These are phyloP conservation scores for Stemphylium vesicarium DNA, from an alignment of 2,329 filamentous ascomycete genomes.

Conservation along the genomic window DNA sequence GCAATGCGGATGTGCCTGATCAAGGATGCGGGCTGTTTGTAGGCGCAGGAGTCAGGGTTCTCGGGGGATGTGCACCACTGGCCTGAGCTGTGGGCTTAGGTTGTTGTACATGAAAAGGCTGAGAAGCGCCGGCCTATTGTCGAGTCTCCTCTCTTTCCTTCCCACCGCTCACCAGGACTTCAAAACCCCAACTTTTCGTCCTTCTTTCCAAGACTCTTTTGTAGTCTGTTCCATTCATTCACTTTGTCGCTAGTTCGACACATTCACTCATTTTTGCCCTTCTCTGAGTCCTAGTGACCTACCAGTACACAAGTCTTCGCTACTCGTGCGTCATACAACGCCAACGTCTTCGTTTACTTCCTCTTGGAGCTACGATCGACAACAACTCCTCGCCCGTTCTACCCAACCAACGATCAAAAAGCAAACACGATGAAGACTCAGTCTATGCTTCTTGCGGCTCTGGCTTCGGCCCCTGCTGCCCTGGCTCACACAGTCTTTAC, in stretches of 20 bases:
- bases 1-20: conserved; percentile 19
- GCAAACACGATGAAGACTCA: conserved; percentile 43
- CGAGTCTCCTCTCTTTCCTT: conserved; percentile 4
- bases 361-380: neutral
- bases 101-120: conserved; percentile 32
- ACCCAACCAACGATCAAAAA: neutral
- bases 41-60: conserved; percentile 2
- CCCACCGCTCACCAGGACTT: conserved; percentile 34
- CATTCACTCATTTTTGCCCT: conserved; percentile 40
- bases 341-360: conserved; percentile 11
- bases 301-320: neutral
- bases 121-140: conserved; percentile 10
- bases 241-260: conserved; percentile 46
- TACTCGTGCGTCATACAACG: conserved; percentile 33
- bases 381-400: neutral
- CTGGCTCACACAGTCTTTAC: conserved; percentile 48
- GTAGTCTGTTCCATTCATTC: conserved; percentile 42
- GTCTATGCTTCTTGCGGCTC: conserved; percentile 38
- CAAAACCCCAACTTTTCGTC: conserved; percentile 40
- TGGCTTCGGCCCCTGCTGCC: conserved; percentile 41
- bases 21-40: conserved; percentile 20
- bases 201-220: conserved; percentile 35
- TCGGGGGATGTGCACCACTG: conserved; percentile 5
- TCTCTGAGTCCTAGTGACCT: conserved; percentile 42
- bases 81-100: conserved; percentile 6